Evolutionary conservation across 768 basidiomycete species (phyloP), one percentile per base, ranked within the genome.

Genomic region (Hypholoma sublateritium): DNA sequence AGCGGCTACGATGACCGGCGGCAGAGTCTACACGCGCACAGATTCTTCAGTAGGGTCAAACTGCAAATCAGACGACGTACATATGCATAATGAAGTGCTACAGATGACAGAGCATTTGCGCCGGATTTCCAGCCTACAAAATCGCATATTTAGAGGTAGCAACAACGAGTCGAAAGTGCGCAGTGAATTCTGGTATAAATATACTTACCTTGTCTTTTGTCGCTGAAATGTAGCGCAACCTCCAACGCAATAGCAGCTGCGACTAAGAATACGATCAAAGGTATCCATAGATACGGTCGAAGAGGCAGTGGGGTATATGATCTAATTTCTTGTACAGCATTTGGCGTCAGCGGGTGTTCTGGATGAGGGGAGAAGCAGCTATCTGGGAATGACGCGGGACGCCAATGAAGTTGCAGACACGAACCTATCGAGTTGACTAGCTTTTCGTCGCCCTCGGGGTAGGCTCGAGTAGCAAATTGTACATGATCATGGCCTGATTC

Each of bases 81-180:
- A 62, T 82, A 83, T 49, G 79, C 78, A 62, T 82, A 84, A 64
- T 84, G 82, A 66, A 81, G 61, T 19, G 79, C 67, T 16, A 71
- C 71, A 16, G 68, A 48, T 8, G 47, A 25, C 16, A 16, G 24
- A 14, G 16, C 21, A 8, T 47, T 25, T 21, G 37, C 2, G 13
- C 45, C 53, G 16, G 53, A 19, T 12, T 21, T 9, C 53, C 53
- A 55, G 11, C 53, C 53, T 55, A 47, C 53, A 7, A 5, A 32
- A 32, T 6, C 5, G 5, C 28, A 9, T 7, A 32, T 2, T 32
- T 6, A 9, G 6, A 32, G n/a, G 6, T 9, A 32, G 28, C 9
- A 32, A 7, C 28, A 5, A 6, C 9, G 5, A 32, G 5, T 32
- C 28, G 1, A 32, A 32, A 6, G 28, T 3, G 9, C 6, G 28